Percentiles rank a stretch among this genome's conserved stretches.
Conservation (phyloP, 2,329 filamentous ascomycete species). For the Fusarium concolor region DNA sequence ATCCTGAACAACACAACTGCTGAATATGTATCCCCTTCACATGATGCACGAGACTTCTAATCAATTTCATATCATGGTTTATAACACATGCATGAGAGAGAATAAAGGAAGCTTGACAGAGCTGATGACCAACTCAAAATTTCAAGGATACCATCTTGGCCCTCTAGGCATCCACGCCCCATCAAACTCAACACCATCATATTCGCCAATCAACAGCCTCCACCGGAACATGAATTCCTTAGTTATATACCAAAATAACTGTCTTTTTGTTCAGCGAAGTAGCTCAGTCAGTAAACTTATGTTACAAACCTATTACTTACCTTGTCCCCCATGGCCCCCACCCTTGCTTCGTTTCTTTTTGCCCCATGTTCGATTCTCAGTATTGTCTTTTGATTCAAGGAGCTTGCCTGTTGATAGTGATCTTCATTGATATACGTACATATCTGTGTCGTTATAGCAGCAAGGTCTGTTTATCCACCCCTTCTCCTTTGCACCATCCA, state of each 20-base stretch:
- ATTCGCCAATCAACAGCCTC: not conserved
- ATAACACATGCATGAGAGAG: not conserved
- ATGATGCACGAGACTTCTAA: too few species aligned
- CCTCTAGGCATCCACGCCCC: conserved; percentile 12
- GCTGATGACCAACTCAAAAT: too few species aligned
- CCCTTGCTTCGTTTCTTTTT: conserved; percentile 29
- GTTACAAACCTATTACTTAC: conserved; percentile 8
- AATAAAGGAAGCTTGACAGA: not conserved
- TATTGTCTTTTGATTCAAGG: not conserved
- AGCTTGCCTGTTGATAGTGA: not conserved
- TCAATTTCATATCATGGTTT: too few species aligned
- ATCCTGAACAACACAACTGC: too few species aligned
- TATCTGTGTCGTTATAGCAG: not conserved
- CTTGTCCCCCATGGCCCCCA: conserved; percentile 30
- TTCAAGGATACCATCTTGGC: conserved; percentile 3
- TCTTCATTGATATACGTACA: not conserved
- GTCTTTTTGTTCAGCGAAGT: conserved; percentile 32
- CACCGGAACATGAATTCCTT: not conserved
- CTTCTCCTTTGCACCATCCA: not conserved
- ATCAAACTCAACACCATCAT: not conserved
- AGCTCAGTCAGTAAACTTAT: conserved; percentile 27
- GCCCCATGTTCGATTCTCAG: conserved; percentile 21
- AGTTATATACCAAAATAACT: conserved; percentile 20
- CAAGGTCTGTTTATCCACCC: not conserved
- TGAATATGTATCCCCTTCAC: too few species aligned